These are phyloP conservation scores for Thalassiosira hispida DNA, from an alignment of 352 stramenopile genomes.

Conservation along the genomic window DNA sequence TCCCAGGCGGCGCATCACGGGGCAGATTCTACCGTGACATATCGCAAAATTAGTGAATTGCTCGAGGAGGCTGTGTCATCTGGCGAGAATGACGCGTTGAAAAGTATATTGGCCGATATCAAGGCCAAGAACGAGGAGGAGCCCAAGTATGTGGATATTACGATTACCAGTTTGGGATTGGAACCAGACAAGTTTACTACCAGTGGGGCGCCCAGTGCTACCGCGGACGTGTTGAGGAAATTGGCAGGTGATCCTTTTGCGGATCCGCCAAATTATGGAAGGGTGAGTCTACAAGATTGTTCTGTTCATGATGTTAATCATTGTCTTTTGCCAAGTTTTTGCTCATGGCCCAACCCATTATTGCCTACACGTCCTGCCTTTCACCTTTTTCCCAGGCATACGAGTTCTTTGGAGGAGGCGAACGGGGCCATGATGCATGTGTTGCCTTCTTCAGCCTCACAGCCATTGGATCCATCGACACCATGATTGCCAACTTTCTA, in stretches of 20 bases:
- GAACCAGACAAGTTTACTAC: constrained; percentile 91
- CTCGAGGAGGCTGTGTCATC: constrained; percentile 57
- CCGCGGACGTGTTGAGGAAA: constrained; percentile 92
- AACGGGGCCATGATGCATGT: constrained; percentile 93
- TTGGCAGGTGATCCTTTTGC: constrained; percentile 92
- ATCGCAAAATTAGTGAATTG: constrained; percentile 66
- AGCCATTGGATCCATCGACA: constrained; percentile 97
- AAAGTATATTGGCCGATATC: constrained; percentile 66
- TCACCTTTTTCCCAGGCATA: constrained; percentile 82
- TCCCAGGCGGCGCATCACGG: neutral
- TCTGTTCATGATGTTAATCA: constrained; percentile 1
- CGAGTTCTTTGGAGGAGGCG: constrained; percentile 92
- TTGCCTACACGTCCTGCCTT: neutral
- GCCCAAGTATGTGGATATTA: constrained; percentile 83
- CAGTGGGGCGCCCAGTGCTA: constrained; percentile 91
- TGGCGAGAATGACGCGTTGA: constrained; percentile 49
- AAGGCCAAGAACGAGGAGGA: constrained; percentile 67
- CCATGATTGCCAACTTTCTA: constrained; percentile 96
- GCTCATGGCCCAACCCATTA: neutral
- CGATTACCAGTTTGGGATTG: constrained; percentile 89
- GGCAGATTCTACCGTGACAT: constrained; percentile 40
- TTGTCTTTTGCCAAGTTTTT: constrained; percentile 4
- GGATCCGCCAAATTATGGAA: constrained; percentile 80
- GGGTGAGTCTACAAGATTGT: constrained; percentile 49
- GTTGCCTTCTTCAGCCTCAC: constrained; percentile 93